phyloP scores from a whole-genome alignment of 208 protist species.

The Trypanosoma avium region DNA sequence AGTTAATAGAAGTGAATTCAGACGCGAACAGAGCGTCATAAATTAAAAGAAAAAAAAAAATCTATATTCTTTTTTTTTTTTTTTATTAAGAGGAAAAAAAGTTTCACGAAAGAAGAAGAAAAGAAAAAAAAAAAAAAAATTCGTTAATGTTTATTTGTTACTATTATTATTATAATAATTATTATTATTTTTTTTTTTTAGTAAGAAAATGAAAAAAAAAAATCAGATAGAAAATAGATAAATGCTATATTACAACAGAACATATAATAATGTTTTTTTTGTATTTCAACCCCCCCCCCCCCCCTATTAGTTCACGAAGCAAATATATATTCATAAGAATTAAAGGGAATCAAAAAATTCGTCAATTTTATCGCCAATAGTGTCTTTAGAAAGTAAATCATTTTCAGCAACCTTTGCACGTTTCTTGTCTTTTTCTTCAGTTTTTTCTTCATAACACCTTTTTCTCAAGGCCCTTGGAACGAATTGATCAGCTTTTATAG shows the following conservation, averaged over 20 bases:
- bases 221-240: no score
- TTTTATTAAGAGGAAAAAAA: constrained; percentile 7
- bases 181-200: no score
- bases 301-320: no score
- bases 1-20: constrained; percentile 21
- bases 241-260: no score
- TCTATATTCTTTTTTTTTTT: not conserved
- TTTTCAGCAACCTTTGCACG: constrained; percentile 48
- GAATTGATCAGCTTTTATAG: constrained; percentile 21
- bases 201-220: no score
- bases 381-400: constrained; percentile 35
- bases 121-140: not conserved
- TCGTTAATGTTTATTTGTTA: not conserved
- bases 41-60: not conserved
- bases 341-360: constrained; percentile 59
- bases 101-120: not conserved
- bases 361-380: constrained; percentile 42
- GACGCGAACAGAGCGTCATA: constrained; percentile 9
- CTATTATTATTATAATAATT: no score
- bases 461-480: constrained; percentile 29
- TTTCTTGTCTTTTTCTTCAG: constrained; percentile 16
- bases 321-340: no score
- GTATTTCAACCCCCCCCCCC: no score
- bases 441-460: not conserved
- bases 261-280: no score